phyloP scores from a whole-genome alignment of 2,329 filamentous ascomycete species.

The Ophiocordyceps robertsii region DNA sequence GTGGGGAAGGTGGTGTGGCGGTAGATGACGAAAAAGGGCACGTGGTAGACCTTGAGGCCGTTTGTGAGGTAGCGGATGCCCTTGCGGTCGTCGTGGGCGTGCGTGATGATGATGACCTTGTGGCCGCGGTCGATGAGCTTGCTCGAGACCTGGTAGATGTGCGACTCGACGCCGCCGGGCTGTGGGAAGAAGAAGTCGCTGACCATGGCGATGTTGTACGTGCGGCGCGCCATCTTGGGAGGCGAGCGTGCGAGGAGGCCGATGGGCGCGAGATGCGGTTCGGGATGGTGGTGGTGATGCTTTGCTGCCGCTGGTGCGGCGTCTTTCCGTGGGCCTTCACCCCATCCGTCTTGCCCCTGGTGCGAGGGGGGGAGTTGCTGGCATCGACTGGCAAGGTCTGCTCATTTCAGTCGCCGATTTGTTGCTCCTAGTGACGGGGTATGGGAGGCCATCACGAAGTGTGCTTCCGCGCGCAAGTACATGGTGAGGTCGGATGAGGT shows the following conservation, averaged over 20 bases:
- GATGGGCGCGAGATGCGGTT: too few relatives aligned
- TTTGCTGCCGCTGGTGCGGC: too few relatives aligned
- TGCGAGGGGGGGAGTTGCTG: too few relatives aligned
- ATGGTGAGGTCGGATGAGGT: too few relatives aligned
- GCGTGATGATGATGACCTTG: slow-evolving; percentile 95
- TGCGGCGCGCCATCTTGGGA: slow-evolving; percentile 36
- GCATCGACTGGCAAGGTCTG: too few relatives aligned
- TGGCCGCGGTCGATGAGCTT: slow-evolving; percentile 96
- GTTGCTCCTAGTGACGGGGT: too few relatives aligned
- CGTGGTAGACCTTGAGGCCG: slow-evolving; percentile 94
- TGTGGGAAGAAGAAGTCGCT: slow-evolving; percentile 99
- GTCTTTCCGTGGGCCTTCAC: too few relatives aligned
- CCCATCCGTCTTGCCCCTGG: too few relatives aligned
- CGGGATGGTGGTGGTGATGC: too few relatives aligned
- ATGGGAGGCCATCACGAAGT: too few relatives aligned
- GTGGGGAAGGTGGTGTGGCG: slow-evolving; percentile 88
- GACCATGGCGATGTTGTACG: slow-evolving; percentile 74
- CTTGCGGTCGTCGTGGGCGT: slow-evolving; percentile 81
- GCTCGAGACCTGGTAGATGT: slow-evolving; percentile 93
- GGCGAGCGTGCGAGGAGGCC: not conserved
- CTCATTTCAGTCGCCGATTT: too few relatives aligned
- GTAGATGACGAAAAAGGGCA: slow-evolving; percentile 93
- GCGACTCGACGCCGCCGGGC: slow-evolving; percentile 89
- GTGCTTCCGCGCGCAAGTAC: too few relatives aligned
- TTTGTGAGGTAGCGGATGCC: slow-evolving; percentile 94